Conservation (phyloP, 306 rosid species). For the Prunus campanulata region DNA sequence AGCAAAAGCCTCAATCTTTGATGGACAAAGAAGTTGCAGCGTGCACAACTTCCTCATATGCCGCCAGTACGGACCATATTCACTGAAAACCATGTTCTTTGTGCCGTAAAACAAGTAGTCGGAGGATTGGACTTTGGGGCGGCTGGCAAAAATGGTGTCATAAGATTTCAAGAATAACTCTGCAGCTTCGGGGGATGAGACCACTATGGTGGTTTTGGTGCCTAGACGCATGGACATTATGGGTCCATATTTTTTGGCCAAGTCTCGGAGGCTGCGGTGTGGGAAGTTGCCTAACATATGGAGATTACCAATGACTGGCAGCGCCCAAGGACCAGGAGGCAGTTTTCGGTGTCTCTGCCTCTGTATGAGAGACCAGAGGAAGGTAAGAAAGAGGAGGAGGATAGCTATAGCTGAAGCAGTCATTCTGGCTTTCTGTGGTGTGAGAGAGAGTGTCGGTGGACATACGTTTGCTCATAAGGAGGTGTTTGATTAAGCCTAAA, state of each 20-base stretch:
- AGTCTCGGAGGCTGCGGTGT: constrained; percentile 26
- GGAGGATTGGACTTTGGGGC: constrained; percentile 2
- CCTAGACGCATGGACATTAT: constrained; percentile 41
- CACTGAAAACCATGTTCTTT: constrained; percentile 13
- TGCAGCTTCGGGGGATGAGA: constrained; percentile 7
- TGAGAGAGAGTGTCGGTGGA: no score
- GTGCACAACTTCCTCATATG: constrained; percentile 29
- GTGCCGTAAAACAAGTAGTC: constrained; percentile 15
- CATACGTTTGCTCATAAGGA: no score
- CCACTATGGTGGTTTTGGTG: constrained; percentile 26
- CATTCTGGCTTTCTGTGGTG: background rate
- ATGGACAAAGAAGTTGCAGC: constrained; percentile 9
- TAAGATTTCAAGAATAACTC: constrained; percentile 11
- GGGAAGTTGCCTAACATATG: constrained; percentile 3
- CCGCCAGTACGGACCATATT: constrained; percentile 32
- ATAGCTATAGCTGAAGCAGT: background rate
- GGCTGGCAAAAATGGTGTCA: background rate
- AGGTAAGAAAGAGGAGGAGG: background rate
- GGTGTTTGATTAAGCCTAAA: no score
- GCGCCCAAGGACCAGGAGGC: constrained; percentile 3
- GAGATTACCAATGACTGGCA: constrained; percentile 1
- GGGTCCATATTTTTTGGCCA: constrained; percentile 40
- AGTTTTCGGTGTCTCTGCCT: background rate
- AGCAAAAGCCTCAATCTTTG: background rate
- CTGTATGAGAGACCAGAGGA: background rate